Evolutionary conservation across 177 flowering plant species (phyloP), one percentile per base, ranked within the genome.

Genomic region (Vitis hybrid): DNA sequence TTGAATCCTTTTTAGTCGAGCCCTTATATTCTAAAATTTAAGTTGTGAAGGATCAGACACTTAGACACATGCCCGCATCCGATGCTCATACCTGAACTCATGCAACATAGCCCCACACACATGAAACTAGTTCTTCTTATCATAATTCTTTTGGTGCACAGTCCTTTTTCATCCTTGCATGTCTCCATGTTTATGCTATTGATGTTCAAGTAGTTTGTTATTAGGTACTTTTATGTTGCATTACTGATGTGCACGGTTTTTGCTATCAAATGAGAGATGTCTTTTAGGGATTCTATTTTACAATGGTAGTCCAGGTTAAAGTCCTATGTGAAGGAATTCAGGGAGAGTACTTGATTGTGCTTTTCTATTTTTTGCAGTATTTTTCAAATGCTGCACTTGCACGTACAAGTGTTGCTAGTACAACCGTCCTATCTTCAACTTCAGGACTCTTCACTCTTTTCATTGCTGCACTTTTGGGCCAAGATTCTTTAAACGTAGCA

Each of bases 391-490:
- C 99, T 72, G 98, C 99, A 55, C 93, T 95, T 48, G 94, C 94
- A 33, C 94, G 90, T 59, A 95, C 99, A 58, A 95, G 99, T 83
- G 99, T 95, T 75, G 97, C 99, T 29, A 95, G 97, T 77, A 93
- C 99, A 60, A 95, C 99, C 50, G 97, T 95, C 26, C 70, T 95
- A 39, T 91, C 98, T 10, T 95, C 99, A 51, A 93, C 99, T 69
- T 93, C 99, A 29, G 98, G 99, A 56, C 92, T 95, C 50, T 95
- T 93, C 71, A 95, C 99, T 53, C 98, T 95, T 72, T 93, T 95
- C 65, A 80, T 95, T 72, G 94, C 98, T 60, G 94, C 87, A 39
- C 72, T 88, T 55, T 68, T 93, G 76, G 97, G 98, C 16, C 87
- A 95, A 86, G 99, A 95, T 81, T 80, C 97, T 20, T 69, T 95